Conservation (phyloP, 345 rosid genomes). For the Eucalyptus marginata region DNA sequence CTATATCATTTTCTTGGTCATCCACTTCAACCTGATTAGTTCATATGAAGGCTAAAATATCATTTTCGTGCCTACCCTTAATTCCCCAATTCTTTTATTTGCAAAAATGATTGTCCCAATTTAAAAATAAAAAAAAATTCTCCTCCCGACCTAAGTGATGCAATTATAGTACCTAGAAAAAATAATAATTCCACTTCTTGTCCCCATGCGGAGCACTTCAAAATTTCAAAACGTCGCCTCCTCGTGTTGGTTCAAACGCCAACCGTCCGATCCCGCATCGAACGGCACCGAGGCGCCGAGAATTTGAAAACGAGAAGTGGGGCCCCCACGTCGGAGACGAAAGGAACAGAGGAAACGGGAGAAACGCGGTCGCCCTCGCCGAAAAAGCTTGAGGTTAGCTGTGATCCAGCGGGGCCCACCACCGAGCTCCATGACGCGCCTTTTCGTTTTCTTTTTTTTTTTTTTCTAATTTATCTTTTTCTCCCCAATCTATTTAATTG, state of each 20-base stretch:
- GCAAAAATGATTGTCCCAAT: background rate
- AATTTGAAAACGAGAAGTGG: background rate
- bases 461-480: no score
- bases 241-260: slow-evolving; percentile 11
- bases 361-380: slow-evolving; percentile 23
- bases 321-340: background rate
- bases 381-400: background rate
- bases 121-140: no score
- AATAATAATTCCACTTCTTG: background rate
- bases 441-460: no score
- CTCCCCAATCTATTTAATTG: background rate
- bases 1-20: background rate
- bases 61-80: background rate
- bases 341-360: background rate
- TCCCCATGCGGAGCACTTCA: background rate
- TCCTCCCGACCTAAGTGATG: background rate
- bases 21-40: background rate
- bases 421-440: background rate
- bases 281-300: background rate
- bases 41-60: background rate
- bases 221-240: background rate
- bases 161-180: background rate
- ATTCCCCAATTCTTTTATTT: background rate
- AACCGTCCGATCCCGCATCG: slow-evolving; percentile 11
- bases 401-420: background rate